Evolutionary conservation across 2,329 filamentous ascomycete genomes (phyloP), one percentile per base, ranked within the genome.

Genomic region (Domatiomyces catenatus): DNA sequence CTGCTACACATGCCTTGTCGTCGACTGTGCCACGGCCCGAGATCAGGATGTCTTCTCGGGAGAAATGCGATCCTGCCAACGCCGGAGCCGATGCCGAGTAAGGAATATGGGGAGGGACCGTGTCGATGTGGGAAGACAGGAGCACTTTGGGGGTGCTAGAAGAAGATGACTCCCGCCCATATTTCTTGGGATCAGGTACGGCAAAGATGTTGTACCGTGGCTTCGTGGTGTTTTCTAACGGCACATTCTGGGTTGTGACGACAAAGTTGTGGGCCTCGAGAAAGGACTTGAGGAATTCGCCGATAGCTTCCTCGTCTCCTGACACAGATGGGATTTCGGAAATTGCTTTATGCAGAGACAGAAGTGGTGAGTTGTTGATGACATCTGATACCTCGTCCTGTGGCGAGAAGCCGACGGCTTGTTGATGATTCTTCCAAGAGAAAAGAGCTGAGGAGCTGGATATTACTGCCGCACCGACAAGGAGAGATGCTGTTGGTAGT

Each of bases 51-150:
- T 66, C 58, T 6, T 62, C 59, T 3, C 58, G 51, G 5, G 54
- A 49, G 19, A 60, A 50, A 39, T n/a, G 57, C n/a, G 6, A 73
- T 71, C 42, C 73, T 67, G 20, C 39, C n/a, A 39, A 28, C 36
- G 49, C 44, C 3, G 56, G 50, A 7, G 52, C 48, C 20, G 59
- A 61, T 8, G 80, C 74, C 8, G 65, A 67, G 61, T 73, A 73
- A 10, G 69, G 67, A 52, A 71, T 70, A 58, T 66, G 71, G 2
- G 70, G 70, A 1, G 71, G 71, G 42, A 78, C 79, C 2, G 77
- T 80, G 60, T 95, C 89, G 60, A 94, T 90, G 64, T 94, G 88
- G 51, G 83, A 88, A 1, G 81, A 81, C 36, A 71, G 56, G 18
- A 71, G 61, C 32, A 71, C 64, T 44, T 65, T 60, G 3, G 65